Percentiles rank a stretch among this genome's conserved stretches.
Conservation (phyloP, 1,139 yeast species). For the Suhomyces panamericanus region DNA sequence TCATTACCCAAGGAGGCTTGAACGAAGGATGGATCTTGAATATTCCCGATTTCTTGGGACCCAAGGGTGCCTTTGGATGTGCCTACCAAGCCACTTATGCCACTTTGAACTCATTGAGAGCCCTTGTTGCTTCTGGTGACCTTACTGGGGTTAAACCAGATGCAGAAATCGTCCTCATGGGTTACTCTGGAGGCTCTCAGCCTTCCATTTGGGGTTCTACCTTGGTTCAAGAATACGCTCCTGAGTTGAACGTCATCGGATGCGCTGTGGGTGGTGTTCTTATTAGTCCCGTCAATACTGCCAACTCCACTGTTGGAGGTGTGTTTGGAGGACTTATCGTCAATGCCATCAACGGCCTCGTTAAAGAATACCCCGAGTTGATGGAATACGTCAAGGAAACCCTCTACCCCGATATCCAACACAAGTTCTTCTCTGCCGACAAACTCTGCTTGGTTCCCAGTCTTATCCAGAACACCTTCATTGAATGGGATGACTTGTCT, state of each 20-base stretch:
- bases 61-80: slow-evolving; percentile 27
- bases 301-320: slow-evolving; percentile 21
- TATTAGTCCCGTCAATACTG: slow-evolving; percentile 24
- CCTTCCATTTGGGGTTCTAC: slow-evolving; percentile 23
- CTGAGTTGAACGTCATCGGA: slow-evolving; percentile 21
- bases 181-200: slow-evolving; percentile 23
- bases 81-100: slow-evolving; percentile 32
- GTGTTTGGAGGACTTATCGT: background rate
- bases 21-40: slow-evolving; percentile 23
- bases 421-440: background rate
- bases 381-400: background rate
- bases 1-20: slow-evolving; percentile 12
- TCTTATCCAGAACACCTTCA: background rate
- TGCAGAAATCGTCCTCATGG: slow-evolving; percentile 21
- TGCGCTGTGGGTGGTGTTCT: slow-evolving; percentile 21
- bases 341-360: background rate
- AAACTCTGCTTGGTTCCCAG: background rate
- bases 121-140: slow-evolving; percentile 13
- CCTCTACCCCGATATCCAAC: background rate
- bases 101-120: slow-evolving; percentile 32
- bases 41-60: slow-evolving; percentile 30
- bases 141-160: slow-evolving; percentile 16
- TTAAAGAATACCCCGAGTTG: slow-evolving; percentile 26
- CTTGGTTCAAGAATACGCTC: slow-evolving; percentile 22
- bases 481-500: background rate